These are phyloP conservation scores for Crithidia sp. DNA, from an alignment of 208 protist genomes.

Conservation along the genomic window DNA sequence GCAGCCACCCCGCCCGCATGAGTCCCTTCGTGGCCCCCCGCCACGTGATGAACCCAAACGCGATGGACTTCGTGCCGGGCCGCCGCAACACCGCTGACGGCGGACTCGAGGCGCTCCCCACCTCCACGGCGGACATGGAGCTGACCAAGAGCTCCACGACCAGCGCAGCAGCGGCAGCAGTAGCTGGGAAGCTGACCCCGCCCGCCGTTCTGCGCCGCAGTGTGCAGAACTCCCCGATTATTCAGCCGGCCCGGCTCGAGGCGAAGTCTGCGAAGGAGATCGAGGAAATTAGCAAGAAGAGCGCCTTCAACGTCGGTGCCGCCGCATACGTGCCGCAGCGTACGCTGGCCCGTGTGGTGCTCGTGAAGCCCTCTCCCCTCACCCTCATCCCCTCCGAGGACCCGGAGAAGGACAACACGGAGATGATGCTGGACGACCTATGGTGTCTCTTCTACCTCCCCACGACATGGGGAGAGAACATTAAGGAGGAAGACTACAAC, in stretches of 20 bases:
- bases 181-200: not conserved
- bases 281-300: conserved; percentile 61
- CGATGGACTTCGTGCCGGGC: conserved; percentile 69
- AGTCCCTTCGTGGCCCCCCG: conserved; percentile 56
- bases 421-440: conserved; percentile 74
- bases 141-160: conserved; percentile 13
- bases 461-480: conserved; percentile 48
- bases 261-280: conserved; percentile 66
- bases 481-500: conserved; percentile 83
- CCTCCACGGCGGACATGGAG: conserved; percentile 74
- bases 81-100: conserved; percentile 26
- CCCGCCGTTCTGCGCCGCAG: conserved; percentile 9
- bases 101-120: conserved; percentile 59
- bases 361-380: conserved; percentile 68
- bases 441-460: conserved; percentile 89
- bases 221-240: conserved; percentile 27
- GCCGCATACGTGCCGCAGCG: conserved; percentile 67
- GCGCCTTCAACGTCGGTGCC: conserved; percentile 56
- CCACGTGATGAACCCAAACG: conserved; percentile 77
- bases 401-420: conserved; percentile 42
- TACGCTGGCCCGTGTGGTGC: conserved; percentile 64
- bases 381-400: conserved; percentile 52
- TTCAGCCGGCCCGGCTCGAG: conserved; percentile 32
- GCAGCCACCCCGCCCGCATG: conserved; percentile 70
- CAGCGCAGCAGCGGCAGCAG: not conserved